Percentiles rank a stretch among this genome's conserved stretches.
These are phyloP conservation scores for Staphylotrichum tortipilum DNA, from an alignment of 495 filamentous ascomycete genomes.

Conservation along the genomic window DNA sequence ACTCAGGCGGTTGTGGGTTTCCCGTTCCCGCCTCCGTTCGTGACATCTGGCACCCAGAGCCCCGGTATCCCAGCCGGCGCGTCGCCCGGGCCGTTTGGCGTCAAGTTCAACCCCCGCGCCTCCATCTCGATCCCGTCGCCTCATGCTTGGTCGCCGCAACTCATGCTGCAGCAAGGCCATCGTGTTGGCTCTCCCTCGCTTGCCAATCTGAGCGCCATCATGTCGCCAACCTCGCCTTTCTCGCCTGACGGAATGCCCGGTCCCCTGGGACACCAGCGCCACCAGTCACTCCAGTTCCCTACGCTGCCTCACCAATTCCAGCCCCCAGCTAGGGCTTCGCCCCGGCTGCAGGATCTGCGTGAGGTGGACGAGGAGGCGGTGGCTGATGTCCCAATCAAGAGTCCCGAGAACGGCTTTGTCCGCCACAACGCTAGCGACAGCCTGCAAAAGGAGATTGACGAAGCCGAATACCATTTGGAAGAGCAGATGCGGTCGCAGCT, in stretches of 20 bases:
- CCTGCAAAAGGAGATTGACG: slow-evolving; percentile 77
- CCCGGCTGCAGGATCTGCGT: slow-evolving; percentile 45
- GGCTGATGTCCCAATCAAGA: slow-evolving; percentile 39
- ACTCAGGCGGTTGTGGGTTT: slow-evolving; percentile 52
- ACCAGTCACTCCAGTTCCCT: slow-evolving; percentile 51
- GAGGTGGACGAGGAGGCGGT: slow-evolving; percentile 47
- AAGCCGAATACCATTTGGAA: slow-evolving; percentile 75
- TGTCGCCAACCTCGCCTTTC: slow-evolving; percentile 46
- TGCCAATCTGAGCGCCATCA: slow-evolving; percentile 37
- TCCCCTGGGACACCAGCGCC: slow-evolving; percentile 45
- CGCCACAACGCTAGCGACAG: slow-evolving; percentile 43
- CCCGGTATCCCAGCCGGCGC: slow-evolving; percentile 43
- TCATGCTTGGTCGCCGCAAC: slow-evolving; percentile 47
- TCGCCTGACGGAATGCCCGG: slow-evolving; percentile 38
- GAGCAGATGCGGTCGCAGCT: slow-evolving; percentile 62
- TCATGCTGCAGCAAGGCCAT: slow-evolving; percentile 43
- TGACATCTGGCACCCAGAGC: slow-evolving; percentile 47
- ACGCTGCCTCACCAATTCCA: slow-evolving; percentile 46
- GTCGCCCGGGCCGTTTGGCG: slow-evolving; percentile 51
- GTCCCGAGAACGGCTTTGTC: slow-evolving; percentile 36
- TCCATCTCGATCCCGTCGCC: slow-evolving; percentile 46
- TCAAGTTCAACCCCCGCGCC: slow-evolving; percentile 46
- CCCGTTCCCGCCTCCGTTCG: slow-evolving; percentile 50
- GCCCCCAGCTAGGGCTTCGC: slow-evolving; percentile 45
- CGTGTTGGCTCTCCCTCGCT: slow-evolving; percentile 52